Conservation (phyloP, 768 basidiomycete species). For the Russula olivacea region DNA sequence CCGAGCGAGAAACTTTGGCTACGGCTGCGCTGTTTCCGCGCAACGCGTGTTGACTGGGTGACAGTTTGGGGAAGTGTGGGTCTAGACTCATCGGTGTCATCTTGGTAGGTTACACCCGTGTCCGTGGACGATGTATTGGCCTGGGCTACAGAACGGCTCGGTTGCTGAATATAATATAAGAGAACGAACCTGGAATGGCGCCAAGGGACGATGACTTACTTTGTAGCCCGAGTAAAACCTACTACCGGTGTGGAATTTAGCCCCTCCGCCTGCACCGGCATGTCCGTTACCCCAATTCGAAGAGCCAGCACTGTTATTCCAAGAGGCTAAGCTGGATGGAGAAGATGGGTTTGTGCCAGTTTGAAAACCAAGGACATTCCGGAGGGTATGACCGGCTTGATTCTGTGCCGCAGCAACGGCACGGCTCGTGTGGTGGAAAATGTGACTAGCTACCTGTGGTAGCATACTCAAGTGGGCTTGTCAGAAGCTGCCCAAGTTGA, state of each 20-base stretch:
- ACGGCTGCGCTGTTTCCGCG: conserved; percentile 41
- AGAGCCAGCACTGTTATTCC: conserved; percentile 41
- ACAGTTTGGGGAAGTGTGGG: conserved; percentile 27
- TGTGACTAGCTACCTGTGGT: conserved; percentile 75
- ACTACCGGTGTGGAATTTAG: conserved; percentile 66
- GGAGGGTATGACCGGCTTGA: conserved; percentile 57
- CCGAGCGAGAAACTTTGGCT: conserved; percentile 58
- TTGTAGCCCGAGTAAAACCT: conserved; percentile 65
- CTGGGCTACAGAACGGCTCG: conserved; percentile 67
- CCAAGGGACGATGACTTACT: conserved; percentile 37
- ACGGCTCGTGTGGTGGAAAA: conserved; percentile 69
- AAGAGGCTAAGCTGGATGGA: conserved; percentile 35
- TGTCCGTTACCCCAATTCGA: conserved; percentile 52
- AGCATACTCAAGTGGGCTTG: conserved; percentile 45
- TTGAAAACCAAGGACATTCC: conserved; percentile 72
- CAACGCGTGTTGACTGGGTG: conserved; percentile 25
- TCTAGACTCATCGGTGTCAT: conserved; percentile 53
- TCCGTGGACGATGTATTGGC: conserved; percentile 60
- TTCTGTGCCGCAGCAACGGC: conserved; percentile 72
- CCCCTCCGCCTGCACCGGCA: conserved; percentile 56
- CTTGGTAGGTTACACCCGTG: conserved; percentile 39
- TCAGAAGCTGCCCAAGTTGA: conserved; percentile 2
- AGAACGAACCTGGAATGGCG: not conserved
- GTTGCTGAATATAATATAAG: conserved; percentile 40
- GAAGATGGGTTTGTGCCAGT: conserved; percentile 41